phyloP scores from a whole-genome alignment of 495 filamentous ascomycete species.

The Hypoxylon fragiforme region DNA sequence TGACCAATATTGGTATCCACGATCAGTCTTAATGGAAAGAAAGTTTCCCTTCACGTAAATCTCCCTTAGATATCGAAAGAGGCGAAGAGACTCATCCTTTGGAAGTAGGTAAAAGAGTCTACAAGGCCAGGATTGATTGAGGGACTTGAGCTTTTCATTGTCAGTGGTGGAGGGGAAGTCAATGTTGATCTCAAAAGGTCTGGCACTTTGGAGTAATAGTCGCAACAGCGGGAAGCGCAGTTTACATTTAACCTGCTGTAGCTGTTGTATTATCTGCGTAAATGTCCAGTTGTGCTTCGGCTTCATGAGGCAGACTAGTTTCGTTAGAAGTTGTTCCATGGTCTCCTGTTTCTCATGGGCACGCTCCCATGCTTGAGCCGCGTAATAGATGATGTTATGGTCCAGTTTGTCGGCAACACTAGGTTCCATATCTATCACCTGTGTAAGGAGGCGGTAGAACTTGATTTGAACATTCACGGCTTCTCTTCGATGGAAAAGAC shows the following conservation, averaged over 20 bases:
- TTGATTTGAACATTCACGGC: not conserved
- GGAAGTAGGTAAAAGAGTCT: conserved; percentile 10
- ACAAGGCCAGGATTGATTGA: not conserved
- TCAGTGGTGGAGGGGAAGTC: not conserved
- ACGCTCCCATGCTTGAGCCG: conserved; percentile 8
- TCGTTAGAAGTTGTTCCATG: not conserved
- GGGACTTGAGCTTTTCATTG: not conserved
- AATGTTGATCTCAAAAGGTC: not conserved
- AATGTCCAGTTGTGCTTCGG: not conserved
- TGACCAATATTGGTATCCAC: not conserved
- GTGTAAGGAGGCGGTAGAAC: not conserved
- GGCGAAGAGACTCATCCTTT: not conserved
- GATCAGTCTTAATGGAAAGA: not conserved
- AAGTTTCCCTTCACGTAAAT: not conserved
- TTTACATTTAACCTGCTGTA: not conserved
- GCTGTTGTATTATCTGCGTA: not conserved
- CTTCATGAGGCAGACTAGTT: not conserved
- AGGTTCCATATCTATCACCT: not conserved
- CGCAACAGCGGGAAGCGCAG: conserved; percentile 5
- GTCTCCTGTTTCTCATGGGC: not conserved
- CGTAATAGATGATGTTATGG: not conserved
- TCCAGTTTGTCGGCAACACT: not conserved
- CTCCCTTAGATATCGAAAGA: not conserved
- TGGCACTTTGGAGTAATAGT: not conserved
- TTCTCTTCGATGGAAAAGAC: conserved; percentile 5